Base-by-base conservation (phyloP, 2,329 filamentous ascomycete species). In the Ophiostoma himal-ulmi region DNA sequence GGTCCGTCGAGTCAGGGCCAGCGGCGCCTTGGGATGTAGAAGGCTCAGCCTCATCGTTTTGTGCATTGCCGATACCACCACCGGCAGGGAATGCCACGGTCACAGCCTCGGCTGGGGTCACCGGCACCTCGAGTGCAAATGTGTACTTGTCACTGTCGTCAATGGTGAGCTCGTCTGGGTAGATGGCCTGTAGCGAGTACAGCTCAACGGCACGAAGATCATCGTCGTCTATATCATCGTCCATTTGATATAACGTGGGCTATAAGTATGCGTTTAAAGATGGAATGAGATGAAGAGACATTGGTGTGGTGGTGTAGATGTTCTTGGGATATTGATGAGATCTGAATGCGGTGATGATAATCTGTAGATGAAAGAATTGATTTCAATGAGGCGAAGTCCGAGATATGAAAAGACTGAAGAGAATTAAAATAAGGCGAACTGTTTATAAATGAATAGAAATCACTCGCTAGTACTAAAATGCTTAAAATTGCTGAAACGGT, bases 151-250 rank as follows among this genome's bases (percentile, higher is more conserved):
- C 79, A 41, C 81, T 75, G 7, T 80, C 76, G 65, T 81, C 77
- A 26, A 82, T 77, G 39, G 81, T 81, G 17, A 91, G 84, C 78
- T 91, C 89, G n/a, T 65, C 62, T 36, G 88, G 88, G 73, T 85
- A 91, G 75, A 91, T 91, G 73, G 88, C 86, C 70, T 82, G 80
- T 70, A 91, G 82, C 17, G 87, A 84, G 75, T 83, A 84, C 70
- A 91, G 81, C 80, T 91, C 88, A 66, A 83, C 80, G 70, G 82
- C 78, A 68, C 88, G 86, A 73, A 82, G 80, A 75, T 88, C 84
- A 75, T 85, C 82, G 73, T 78, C 79, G 71, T 79, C 79, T 22
- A 60, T 39, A 70, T 79, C 77, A 5, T 52, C 54, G 54, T 66
- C 66, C 57, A 44, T 48, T 48, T 10, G 30, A 30, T 52, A 22